phyloP scores from a whole-genome alignment of 2,329 filamentous ascomycete genomes.

The Rachicladosporium sp. region DNA sequence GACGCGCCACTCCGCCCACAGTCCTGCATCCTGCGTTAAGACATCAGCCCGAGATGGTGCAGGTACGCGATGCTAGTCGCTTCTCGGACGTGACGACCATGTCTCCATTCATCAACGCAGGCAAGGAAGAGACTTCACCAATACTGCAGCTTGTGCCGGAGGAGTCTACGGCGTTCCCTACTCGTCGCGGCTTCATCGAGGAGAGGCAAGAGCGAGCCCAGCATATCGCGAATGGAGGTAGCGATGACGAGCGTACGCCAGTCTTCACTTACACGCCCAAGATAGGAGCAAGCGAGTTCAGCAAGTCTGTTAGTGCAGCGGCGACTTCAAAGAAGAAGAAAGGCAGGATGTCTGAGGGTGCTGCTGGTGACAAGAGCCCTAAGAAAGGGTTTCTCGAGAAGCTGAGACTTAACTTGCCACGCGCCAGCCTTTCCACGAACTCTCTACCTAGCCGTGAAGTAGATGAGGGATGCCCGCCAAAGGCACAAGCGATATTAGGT shows the following conservation, averaged over 20 bases:
- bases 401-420: constrained; percentile 6
- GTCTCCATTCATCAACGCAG: constrained; percentile 15
- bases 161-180: constrained; percentile 18
- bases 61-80: neutral
- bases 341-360: constrained; percentile 1
- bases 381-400: constrained; percentile 30
- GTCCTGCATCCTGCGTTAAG: constrained; percentile 12
- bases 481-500: constrained; percentile 27
- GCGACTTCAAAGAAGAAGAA: constrained; percentile 6
- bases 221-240: constrained; percentile 17
- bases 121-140: constrained; percentile 8
- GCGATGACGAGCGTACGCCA: constrained; percentile 20
- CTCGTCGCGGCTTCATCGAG: constrained; percentile 29
- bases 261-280: constrained; percentile 18
- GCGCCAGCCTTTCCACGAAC: neutral
- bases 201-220: constrained; percentile 22
- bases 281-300: constrained; percentile 10
- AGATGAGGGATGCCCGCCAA: constrained; percentile 12
- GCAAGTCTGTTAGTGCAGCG: constrained; percentile 1
- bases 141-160: constrained; percentile 11
- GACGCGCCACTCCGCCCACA: constrained; percentile 11
- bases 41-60: neutral
- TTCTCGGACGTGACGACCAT: constrained; percentile 16
- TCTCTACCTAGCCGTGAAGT: neutral
- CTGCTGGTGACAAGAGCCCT: constrained; percentile 22